These are phyloP conservation scores for Alternaria infectoria DNA, from an alignment of 2,329 filamentous ascomycete species.

Conservation along the genomic window DNA sequence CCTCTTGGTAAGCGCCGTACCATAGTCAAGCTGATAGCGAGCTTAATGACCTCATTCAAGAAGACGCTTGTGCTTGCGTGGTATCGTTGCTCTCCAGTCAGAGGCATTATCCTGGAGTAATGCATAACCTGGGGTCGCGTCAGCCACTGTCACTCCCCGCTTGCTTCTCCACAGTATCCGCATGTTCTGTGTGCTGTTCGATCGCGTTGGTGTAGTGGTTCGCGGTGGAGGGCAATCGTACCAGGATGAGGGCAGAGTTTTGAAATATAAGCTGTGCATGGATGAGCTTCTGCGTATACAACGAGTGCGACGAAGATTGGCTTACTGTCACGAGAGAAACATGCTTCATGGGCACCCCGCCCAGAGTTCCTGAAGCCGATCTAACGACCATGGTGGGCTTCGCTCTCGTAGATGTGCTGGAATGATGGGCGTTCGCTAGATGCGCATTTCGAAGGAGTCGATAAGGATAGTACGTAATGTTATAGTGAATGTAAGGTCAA, in stretches of 20 bases:
- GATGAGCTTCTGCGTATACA: conserved; percentile 23
- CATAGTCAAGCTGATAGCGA: conserved; percentile 83
- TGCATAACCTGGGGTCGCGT: conserved; percentile 74
- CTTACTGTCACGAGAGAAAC: conserved; percentile 69
- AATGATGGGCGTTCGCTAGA: background rate
- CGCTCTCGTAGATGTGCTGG: background rate
- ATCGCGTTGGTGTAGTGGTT: background rate
- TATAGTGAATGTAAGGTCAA: background rate
- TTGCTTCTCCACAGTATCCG: background rate
- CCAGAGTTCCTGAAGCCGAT: conserved; percentile 28
- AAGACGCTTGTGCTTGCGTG: conserved; percentile 94
- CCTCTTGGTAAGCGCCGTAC: conserved; percentile 3
- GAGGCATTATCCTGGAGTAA: conserved; percentile 94
- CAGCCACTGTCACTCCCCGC: background rate
- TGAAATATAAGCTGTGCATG: conserved; percentile 72
- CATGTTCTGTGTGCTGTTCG: background rate
- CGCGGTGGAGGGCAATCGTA: conserved; percentile 47
- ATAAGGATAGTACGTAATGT: background rate
- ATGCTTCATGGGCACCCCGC: conserved; percentile 71
- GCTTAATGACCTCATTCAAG: conserved; percentile 89
- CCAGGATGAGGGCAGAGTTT: conserved; percentile 78
- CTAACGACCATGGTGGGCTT: conserved; percentile 8
- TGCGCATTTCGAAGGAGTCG: too few relatives aligned
- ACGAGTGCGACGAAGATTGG: background rate
- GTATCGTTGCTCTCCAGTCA: conserved; percentile 81